A percentile compares a stretch with the other conserved stretches of the same genome.
Evolutionary conservation across 2,329 filamentous ascomycete genomes (phyloP).

Genomic region (Sporothrix variecibatus): DNA sequence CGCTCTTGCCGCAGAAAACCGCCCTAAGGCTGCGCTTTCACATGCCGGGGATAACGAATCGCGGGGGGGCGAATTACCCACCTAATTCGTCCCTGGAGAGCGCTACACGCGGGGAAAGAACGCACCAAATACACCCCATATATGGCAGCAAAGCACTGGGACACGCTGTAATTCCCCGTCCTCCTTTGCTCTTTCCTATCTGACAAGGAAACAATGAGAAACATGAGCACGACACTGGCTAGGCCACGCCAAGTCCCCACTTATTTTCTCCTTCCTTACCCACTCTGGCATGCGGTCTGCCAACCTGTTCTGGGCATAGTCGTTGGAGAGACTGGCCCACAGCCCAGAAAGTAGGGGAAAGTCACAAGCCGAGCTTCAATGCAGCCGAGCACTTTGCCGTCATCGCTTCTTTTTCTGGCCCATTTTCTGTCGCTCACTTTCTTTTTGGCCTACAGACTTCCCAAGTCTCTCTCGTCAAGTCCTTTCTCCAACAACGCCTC

Average conservation of each 20-base stretch:
- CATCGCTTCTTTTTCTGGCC: constrained; percentile 20
- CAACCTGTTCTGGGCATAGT: constrained; percentile 16
- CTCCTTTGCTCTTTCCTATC: neutral
- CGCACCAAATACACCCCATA: neutral
- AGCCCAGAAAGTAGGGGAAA: neutral
- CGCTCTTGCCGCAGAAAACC: constrained; percentile 1
- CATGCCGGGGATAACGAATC: constrained; percentile 17
- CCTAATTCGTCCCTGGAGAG: constrained; percentile 9
- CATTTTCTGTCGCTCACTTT: constrained; percentile 6
- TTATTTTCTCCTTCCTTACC: neutral
- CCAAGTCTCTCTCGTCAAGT: neutral
- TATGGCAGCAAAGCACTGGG: constrained; percentile 10
- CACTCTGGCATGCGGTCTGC: neutral
- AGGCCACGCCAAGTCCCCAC: neutral
- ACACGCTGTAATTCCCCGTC: neutral
- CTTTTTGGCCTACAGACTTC: neutral
- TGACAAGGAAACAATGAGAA: neutral
- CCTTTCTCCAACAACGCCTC: neutral
- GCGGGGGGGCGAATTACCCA: constrained; percentile 15
- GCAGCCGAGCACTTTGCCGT: constrained; percentile 23
- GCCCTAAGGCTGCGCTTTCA: constrained; percentile 8
- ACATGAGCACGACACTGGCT: constrained; percentile 5
- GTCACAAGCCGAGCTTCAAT: constrained; percentile 28
- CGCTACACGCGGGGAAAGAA: constrained; percentile 19
- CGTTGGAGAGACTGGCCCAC: neutral